Conservation (phyloP, 352 stramenopile genomes). For the Pythium sp. region DNA sequence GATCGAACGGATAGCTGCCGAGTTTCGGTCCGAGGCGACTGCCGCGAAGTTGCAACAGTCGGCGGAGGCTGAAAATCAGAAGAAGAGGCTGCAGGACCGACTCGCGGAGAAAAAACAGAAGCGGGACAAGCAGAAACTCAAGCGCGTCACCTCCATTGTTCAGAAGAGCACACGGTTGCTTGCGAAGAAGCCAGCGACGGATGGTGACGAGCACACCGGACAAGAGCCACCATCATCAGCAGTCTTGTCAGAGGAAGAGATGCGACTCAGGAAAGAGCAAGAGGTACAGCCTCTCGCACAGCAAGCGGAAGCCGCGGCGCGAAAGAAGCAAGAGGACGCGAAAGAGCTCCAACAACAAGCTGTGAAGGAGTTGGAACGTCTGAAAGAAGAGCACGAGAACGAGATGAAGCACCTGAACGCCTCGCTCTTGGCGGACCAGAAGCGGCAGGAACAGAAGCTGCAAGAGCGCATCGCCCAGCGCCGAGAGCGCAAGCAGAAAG, state of each 20-base stretch:
- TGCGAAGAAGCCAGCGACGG: background rate
- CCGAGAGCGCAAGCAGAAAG: slow-evolving; percentile 43
- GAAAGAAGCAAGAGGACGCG: slow-evolving; percentile 40
- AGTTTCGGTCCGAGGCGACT: slow-evolving; percentile 19
- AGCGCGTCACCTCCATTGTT: slow-evolving; percentile 33
- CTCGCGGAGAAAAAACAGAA: slow-evolving; percentile 33
- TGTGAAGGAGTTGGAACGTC: slow-evolving; percentile 47
- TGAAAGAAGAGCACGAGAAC: slow-evolving; percentile 59
- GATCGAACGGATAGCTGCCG: slow-evolving; percentile 26
- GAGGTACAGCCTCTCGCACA: slow-evolving; percentile 30
- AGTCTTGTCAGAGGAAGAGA: slow-evolving; percentile 23
- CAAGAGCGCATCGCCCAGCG: slow-evolving; percentile 59
- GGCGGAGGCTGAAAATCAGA: slow-evolving; percentile 12
- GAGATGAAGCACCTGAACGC: slow-evolving; percentile 41
- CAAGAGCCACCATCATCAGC: background rate
- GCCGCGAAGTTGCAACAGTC: slow-evolving; percentile 9
- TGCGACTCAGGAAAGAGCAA: slow-evolving; percentile 37
- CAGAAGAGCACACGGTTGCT: slow-evolving; percentile 44
- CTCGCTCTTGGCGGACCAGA: slow-evolving; percentile 53
- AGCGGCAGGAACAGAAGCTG: slow-evolving; percentile 62
- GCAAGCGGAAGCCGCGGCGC: slow-evolving; percentile 15
- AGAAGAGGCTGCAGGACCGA: slow-evolving; percentile 24
- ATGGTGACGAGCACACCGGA: background rate
- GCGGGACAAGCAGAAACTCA: slow-evolving; percentile 26
- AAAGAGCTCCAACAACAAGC: slow-evolving; percentile 38